Evolutionary conservation across 129 eudicot genomes (phyloP).

Genomic region (Sambucus nigra): DNA sequence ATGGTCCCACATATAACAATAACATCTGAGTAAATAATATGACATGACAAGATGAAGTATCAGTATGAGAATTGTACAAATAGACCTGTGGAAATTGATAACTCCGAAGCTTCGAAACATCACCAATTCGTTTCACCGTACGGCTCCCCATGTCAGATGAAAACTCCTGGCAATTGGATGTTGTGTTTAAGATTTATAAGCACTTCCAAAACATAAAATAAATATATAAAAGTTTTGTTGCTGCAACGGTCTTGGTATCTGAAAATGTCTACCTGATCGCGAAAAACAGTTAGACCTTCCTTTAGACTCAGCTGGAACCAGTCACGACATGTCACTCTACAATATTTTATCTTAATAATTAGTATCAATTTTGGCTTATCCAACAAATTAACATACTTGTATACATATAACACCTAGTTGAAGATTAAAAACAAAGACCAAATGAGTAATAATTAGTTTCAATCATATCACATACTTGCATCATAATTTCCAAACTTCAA

Average conservation of each 20-base stretch:
- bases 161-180: slow-evolving; percentile 60
- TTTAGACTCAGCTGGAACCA: slow-evolving; percentile 98
- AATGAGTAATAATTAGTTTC: no score
- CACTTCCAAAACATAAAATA: background rate
- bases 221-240: background rate
- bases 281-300: slow-evolving; percentile 98
- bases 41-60: background rate
- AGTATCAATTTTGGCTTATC: background rate
- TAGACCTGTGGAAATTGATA: slow-evolving; percentile 87
- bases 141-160: slow-evolving; percentile 98
- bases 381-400: background rate
- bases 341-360: slow-evolving; percentile 5
- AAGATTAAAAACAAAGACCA: background rate
- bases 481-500: no score
- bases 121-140: slow-evolving; percentile 84
- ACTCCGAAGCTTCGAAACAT: slow-evolving; percentile 75
- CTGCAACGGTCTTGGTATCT: background rate
- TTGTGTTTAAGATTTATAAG: background rate
- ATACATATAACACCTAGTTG: no score
- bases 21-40: background rate
- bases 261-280: slow-evolving; percentile 65
- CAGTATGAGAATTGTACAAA: background rate
- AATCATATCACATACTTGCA: no score
- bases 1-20: background rate
- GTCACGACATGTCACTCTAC: slow-evolving; percentile 94